These are phyloP conservation scores for Aspergillus leporis DNA, from an alignment of 495 filamentous ascomycete genomes.

Conservation along the genomic window DNA sequence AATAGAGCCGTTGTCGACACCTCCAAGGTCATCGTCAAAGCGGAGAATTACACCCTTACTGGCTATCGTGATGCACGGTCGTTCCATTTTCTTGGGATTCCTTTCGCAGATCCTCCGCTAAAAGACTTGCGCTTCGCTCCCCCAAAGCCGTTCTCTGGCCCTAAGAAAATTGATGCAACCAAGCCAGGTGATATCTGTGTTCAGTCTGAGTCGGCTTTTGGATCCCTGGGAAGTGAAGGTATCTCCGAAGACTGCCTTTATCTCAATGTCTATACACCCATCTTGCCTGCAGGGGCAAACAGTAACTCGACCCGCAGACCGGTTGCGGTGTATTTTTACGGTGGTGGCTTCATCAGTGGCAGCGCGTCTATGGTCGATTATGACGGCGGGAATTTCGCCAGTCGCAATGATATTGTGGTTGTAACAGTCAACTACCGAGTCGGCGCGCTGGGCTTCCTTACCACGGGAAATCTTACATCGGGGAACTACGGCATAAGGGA, in stretches of 20 bases:
- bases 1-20: constrained; percentile 19
- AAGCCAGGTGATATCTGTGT: constrained; percentile 43
- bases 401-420: constrained; percentile 48
- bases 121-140: constrained; percentile 43
- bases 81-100: constrained; percentile 54
- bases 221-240: constrained; percentile 18
- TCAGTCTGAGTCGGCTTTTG: constrained; percentile 29
- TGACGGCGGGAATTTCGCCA: constrained; percentile 47
- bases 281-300: constrained; percentile 16
- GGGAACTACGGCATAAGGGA: constrained; percentile 42
- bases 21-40: constrained; percentile 36
- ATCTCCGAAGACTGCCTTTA: constrained; percentile 48
- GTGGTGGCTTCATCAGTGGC: constrained; percentile 47
- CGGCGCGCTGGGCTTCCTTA: constrained; percentile 43
- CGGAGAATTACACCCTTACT: constrained; percentile 23
- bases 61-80: constrained; percentile 54
- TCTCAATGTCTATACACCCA: constrained; percentile 37
- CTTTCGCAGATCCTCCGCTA: constrained; percentile 47
- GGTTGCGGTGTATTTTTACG: constrained; percentile 48
- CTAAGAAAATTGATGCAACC: constrained; percentile 43
- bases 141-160: constrained; percentile 40
- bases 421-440: constrained; percentile 51
- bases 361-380: constrained; percentile 36
- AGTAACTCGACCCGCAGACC: constrained; percentile 22
- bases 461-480: constrained; percentile 28